Evolutionary conservation across 805 yeast genomes (phyloP).

Genomic region (Myxozyma melibiosi): DNA sequence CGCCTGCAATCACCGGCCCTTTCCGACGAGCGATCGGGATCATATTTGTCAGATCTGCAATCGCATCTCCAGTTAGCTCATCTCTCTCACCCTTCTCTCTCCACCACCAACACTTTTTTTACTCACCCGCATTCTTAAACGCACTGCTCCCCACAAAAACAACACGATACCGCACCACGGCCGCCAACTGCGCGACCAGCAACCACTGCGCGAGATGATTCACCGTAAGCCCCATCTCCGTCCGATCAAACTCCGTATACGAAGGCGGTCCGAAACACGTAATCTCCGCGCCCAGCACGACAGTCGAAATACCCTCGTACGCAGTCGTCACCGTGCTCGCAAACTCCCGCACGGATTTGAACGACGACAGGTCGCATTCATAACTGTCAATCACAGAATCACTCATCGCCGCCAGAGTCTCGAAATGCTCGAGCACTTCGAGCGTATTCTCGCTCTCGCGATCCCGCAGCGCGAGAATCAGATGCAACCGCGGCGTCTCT

Average conservation of each 20-base stretch:
- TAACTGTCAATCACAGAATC: conserved; percentile 22
- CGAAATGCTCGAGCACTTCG: conserved; percentile 12
- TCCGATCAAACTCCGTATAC: conserved; percentile 21
- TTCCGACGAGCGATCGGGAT: background rate
- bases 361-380: conserved; percentile 23
- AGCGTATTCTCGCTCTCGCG: conserved; percentile 19
- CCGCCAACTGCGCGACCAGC: conserved; percentile 16
- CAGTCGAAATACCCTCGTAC: conserved; percentile 26
- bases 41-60: conserved; percentile 16
- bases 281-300: conserved; percentile 31
- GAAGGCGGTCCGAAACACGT: conserved; percentile 29
- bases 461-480: conserved; percentile 26
- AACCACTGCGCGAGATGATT: conserved; percentile 33
- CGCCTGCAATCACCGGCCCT: background rate
- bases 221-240: conserved; percentile 28
- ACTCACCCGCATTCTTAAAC: conserved; percentile 25
- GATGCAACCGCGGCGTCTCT: conserved; percentile 17
- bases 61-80: background rate
- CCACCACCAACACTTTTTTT: background rate
- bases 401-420: conserved; percentile 21
- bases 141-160: conserved; percentile 21
- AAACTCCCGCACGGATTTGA: conserved; percentile 21
- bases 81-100: too few species aligned
- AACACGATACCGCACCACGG: conserved; percentile 22
- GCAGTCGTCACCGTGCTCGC: conserved; percentile 34